Evolutionary conservation across 768 basidiomycete genomes (phyloP).

Genomic region (Kwoniella bestiolae): DNA sequence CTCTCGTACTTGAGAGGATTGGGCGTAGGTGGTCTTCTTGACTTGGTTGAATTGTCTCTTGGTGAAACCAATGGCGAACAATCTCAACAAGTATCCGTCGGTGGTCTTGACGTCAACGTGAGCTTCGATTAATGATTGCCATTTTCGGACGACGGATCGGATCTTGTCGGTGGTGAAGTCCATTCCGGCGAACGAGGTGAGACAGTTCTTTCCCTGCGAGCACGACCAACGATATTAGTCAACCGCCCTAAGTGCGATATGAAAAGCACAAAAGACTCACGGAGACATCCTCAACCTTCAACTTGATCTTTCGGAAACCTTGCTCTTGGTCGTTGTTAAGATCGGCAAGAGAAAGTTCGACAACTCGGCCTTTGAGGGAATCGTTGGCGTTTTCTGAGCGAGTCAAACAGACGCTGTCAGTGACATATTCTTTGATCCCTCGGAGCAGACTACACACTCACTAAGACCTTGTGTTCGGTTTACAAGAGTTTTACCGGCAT

Average conservation of each 20-base stretch:
- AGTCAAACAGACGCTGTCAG: neutral
- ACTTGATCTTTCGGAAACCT: conserved; percentile 98
- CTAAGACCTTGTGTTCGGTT: conserved; percentile 98
- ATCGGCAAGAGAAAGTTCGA: conserved; percentile 95
- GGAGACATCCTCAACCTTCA: conserved; percentile 76
- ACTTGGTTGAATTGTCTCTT: conserved; percentile 96
- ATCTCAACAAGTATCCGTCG: conserved; percentile 97
- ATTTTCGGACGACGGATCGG: conserved; percentile 98
- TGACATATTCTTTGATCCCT: neutral
- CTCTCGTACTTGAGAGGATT: conserved; percentile 91
- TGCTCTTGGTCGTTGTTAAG: conserved; percentile 99
- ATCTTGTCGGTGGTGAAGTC: conserved; percentile 99
- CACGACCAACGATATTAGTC: conserved; percentile 10
- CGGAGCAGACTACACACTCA: conserved; percentile 68
- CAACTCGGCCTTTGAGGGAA: conserved; percentile 92
- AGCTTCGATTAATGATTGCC: conserved; percentile 99
- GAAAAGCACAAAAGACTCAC: conserved; percentile 28
- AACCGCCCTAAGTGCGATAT: neutral
- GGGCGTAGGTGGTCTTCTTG: conserved; percentile 98
- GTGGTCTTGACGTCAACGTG: conserved; percentile 99
- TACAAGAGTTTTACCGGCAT: conserved; percentile 97
- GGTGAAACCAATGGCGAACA: conserved; percentile 99
- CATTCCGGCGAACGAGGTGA: conserved; percentile 99
- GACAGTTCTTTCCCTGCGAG: conserved; percentile 95
- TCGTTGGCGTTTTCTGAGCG: conserved; percentile 93